Evolutionary conservation across 768 basidiomycete genomes (phyloP).

Genomic region (Ramaria rubella): DNA sequence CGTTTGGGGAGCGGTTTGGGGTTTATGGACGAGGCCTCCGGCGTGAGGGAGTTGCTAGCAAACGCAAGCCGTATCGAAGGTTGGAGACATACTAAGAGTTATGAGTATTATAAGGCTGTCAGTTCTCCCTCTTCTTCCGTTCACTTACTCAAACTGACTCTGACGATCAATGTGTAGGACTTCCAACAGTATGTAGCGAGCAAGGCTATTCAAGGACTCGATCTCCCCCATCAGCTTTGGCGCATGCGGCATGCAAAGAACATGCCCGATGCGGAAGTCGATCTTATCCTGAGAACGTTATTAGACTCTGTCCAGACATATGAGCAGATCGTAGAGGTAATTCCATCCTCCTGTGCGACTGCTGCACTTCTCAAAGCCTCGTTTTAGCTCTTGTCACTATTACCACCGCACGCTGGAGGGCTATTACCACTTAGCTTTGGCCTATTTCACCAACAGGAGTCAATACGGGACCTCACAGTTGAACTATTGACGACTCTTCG

Average conservation of each 20-base stretch:
- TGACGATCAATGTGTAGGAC: slow-evolving; percentile 45
- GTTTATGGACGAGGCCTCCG: slow-evolving; percentile 64
- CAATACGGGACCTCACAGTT: slow-evolving; percentile 71
- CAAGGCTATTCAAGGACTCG: slow-evolving; percentile 70
- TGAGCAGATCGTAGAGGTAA: slow-evolving; percentile 85
- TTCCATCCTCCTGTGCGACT: slow-evolving; percentile 15
- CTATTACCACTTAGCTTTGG: slow-evolving; percentile 82
- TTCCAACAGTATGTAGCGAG: slow-evolving; percentile 47
- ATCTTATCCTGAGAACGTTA: slow-evolving; percentile 67
- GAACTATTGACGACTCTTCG: slow-evolving; percentile 80
- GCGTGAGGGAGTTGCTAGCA: slow-evolving; percentile 60
- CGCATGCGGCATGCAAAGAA: slow-evolving; percentile 69
- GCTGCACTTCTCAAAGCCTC: background rate
- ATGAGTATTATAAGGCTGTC: slow-evolving; percentile 67
- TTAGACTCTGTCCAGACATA: slow-evolving; percentile 69
- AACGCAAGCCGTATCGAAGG: slow-evolving; percentile 88
- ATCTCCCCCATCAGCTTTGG: slow-evolving; percentile 79
- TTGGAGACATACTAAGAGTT: slow-evolving; percentile 81
- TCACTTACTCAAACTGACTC: background rate
- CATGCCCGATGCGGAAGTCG: slow-evolving; percentile 66
- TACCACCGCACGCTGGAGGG: slow-evolving; percentile 74
- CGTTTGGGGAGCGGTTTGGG: slow-evolving; percentile 77
- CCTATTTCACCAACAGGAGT: slow-evolving; percentile 80
- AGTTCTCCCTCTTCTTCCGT: slow-evolving; percentile 19
- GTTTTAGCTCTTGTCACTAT: slow-evolving; percentile 67